Conservation (phyloP, 495 filamentous ascomycete genomes). For the Aspergillus baeticus region DNA sequence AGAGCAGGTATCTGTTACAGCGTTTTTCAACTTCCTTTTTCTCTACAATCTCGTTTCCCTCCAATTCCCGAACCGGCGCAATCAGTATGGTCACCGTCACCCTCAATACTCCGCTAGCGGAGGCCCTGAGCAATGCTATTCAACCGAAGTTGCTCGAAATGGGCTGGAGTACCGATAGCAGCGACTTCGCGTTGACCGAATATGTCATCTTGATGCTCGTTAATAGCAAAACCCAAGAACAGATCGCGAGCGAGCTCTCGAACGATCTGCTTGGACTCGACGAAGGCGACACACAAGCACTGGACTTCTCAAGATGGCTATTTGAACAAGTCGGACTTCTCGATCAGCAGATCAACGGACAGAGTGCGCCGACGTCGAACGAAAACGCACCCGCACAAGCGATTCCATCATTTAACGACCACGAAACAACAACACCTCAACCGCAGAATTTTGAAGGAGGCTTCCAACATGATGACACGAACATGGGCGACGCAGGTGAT, state of each 20-base stretch:
- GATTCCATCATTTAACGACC: conserved; percentile 35
- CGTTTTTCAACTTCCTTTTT: not conserved
- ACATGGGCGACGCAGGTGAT: conserved; percentile 67
- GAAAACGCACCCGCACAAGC: conserved; percentile 26
- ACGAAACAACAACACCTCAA: conserved; percentile 22
- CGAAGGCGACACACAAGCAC: conserved; percentile 77
- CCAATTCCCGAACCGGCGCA: conserved; percentile 1
- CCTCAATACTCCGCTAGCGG: conserved; percentile 74
- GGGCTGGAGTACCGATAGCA: conserved; percentile 79
- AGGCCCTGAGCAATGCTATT: conserved; percentile 73
- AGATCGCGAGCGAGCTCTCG: conserved; percentile 85
- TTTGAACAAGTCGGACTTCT: conserved; percentile 78
- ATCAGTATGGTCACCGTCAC: conserved; percentile 66
- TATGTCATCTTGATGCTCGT: conserved; percentile 96
- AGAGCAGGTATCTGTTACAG: not conserved
- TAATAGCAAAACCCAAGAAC: conserved; percentile 86
- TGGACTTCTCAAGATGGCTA: conserved; percentile 85
- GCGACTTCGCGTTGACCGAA: conserved; percentile 82
- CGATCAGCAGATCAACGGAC: conserved; percentile 60
- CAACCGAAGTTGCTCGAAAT: conserved; percentile 95
- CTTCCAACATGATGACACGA: conserved; percentile 68
- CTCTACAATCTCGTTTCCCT: not conserved
- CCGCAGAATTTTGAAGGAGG: conserved; percentile 18
- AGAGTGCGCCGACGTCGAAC: conserved; percentile 21
- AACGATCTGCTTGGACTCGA: conserved; percentile 82